These are phyloP conservation scores for Chrysopogon serrulatus DNA, from an alignment of 176 grass and related monocot genomes.

Conservation along the genomic window DNA sequence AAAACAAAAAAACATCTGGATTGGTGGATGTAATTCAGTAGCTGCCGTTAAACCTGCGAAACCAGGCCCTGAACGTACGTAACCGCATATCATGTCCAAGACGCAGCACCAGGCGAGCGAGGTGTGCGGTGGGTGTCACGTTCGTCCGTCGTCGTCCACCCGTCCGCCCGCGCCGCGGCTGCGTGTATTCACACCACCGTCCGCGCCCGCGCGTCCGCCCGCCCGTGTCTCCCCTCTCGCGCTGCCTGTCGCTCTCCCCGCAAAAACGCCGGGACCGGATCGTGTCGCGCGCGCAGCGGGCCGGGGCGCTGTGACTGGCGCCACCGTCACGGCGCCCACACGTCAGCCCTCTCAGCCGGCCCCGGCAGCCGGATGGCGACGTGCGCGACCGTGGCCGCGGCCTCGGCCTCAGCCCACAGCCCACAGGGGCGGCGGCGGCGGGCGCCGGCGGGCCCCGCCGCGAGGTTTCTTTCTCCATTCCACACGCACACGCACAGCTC, in stretches of 20 bases:
- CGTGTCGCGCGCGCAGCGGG: neutral
- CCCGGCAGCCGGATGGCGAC: neutral
- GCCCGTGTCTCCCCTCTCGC: neutral
- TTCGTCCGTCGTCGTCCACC: neutral
- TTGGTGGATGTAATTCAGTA: too few species aligned
- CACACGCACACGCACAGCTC: slow-evolving; percentile 22
- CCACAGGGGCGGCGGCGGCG: neutral
- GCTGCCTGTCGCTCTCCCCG: neutral
- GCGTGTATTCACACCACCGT: neutral
- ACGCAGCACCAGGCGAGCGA: neutral
- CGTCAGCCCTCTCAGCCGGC: neutral
- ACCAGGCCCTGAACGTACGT: too few species aligned
- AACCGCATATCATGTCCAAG: neutral
- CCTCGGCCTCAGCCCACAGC: too few species aligned
- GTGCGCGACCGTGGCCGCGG: neutral
- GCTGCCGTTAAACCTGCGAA: too few species aligned
- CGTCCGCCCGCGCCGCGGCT: neutral
- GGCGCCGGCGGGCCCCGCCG: neutral
- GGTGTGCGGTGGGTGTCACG: neutral
- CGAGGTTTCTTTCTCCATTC: neutral
- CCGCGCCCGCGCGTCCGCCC: neutral
- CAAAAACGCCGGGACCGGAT: neutral
- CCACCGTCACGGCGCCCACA: slow-evolving; percentile 26
- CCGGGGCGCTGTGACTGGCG: neutral
- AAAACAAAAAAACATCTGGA: too few species aligned